These are phyloP conservation scores for Abrus precatorius DNA, from an alignment of 306 rosid species.

Conservation along the genomic window DNA sequence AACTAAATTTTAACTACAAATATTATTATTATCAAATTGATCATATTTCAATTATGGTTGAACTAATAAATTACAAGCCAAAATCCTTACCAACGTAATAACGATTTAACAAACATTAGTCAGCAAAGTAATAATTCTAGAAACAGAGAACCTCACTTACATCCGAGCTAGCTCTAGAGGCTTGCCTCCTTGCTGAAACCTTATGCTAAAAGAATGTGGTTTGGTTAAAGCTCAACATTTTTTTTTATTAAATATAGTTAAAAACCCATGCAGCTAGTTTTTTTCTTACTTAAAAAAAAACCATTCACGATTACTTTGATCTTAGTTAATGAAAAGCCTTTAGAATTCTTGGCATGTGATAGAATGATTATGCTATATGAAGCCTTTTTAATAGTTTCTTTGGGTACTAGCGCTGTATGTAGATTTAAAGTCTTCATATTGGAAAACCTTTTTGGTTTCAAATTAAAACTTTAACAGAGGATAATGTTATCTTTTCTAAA, in stretches of 20 bases:
- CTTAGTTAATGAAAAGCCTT: not conserved
- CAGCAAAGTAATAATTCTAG: too few relatives aligned
- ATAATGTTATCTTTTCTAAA: not conserved
- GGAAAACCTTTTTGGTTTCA: not conserved
- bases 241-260: not conserved
- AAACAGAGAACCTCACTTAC: too few relatives aligned
- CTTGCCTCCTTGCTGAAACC: too few relatives aligned
- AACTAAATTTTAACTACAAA: too few relatives aligned
- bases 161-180: too few relatives aligned
- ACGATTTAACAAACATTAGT: too few relatives aligned
- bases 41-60: too few relatives aligned
- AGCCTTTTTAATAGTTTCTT: not conserved
- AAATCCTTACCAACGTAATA: too few relatives aligned
- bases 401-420: not conserved
- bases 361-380: slow-evolving; percentile 13
- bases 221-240: slow-evolving; percentile 59
- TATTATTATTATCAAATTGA: too few relatives aligned
- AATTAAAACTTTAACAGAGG: not conserved
- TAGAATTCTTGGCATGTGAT: not conserved
- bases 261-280: not conserved
- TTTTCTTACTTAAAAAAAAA: not conserved
- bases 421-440: slow-evolving; percentile 4
- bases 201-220: slow-evolving; percentile 46
- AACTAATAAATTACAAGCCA: too few relatives aligned
- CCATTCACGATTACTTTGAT: not conserved